A percentile compares a stretch with the other conserved stretches of the same genome.
phyloP scores from a whole-genome alignment of 1,284 basidiomycete genomes.

The Schizophyllum amplum region DNA sequence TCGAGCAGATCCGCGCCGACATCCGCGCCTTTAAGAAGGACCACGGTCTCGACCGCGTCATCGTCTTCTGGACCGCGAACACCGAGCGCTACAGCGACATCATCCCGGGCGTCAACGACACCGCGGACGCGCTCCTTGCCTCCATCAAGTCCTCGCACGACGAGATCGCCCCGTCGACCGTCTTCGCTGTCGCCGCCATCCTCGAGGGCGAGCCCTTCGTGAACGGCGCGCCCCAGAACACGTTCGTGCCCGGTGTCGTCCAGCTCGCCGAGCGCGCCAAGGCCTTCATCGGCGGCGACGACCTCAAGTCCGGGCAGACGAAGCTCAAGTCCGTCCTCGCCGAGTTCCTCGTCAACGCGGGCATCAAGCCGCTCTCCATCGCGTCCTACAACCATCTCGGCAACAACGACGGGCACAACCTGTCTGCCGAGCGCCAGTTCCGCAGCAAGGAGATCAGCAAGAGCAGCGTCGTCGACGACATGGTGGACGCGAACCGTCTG shows the following conservation, averaged over 20 bases:
- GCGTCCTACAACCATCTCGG: slow-evolving; percentile 98
- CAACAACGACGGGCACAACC: slow-evolving; percentile 95
- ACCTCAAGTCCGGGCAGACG: slow-evolving; percentile 93
- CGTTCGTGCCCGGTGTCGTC: slow-evolving; percentile 94
- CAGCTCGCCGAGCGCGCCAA: slow-evolving; percentile 85
- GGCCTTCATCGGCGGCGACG: slow-evolving; percentile 96
- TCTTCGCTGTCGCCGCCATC: slow-evolving; percentile 95
- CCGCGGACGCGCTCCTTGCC: slow-evolving; percentile 80
- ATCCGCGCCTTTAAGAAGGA: slow-evolving; percentile 89
- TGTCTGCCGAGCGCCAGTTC: slow-evolving; percentile 92
- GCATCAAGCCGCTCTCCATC: slow-evolving; percentile 96
- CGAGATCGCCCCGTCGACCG: slow-evolving; percentile 91
- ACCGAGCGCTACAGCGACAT: slow-evolving; percentile 97
- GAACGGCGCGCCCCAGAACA: slow-evolving; percentile 99
- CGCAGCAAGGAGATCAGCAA: slow-evolving; percentile 98
- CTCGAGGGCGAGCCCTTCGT: slow-evolving; percentile 94
- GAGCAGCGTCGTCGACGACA: slow-evolving; percentile 95
- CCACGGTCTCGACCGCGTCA: slow-evolving; percentile 79
- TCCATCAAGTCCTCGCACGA: slow-evolving; percentile 82
- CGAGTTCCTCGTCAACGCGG: slow-evolving; percentile 98
- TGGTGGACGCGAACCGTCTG: slow-evolving; percentile 88
- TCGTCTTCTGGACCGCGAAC: slow-evolving; percentile 98
- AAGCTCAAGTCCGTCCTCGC: slow-evolving; percentile 94
- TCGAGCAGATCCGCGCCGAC: slow-evolving; percentile 88
- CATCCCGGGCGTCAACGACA: slow-evolving; percentile 93